Percentiles rank a stretch among this genome's conserved stretches.
phyloP scores from a whole-genome alignment of 805 yeast genomes.

The Candida gorgasii region DNA sequence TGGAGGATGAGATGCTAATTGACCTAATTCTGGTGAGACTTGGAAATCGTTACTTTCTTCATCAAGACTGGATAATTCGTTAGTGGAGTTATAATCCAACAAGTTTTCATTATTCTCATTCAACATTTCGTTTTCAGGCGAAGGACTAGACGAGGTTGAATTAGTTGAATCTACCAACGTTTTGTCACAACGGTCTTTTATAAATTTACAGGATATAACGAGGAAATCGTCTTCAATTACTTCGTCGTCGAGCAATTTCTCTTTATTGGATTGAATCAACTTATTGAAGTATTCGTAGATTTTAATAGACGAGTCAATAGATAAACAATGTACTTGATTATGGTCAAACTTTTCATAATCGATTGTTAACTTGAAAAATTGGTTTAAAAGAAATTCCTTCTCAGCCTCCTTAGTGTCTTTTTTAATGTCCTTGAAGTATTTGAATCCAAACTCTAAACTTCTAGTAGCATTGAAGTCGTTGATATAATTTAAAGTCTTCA shows the following conservation, averaged over 20 bases:
- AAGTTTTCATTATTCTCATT: slow-evolving; percentile 6
- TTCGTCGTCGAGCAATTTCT: slow-evolving; percentile 18
- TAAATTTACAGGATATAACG: slow-evolving; percentile 20
- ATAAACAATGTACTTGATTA: slow-evolving; percentile 36
- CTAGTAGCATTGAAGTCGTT: slow-evolving; percentile 42
- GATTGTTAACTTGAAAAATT: slow-evolving; percentile 6
- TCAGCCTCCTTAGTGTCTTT: neutral
- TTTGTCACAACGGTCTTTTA: slow-evolving; percentile 41
- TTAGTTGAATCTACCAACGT: slow-evolving; percentile 12
- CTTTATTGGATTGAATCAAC: slow-evolving; percentile 23
- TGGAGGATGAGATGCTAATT: neutral
- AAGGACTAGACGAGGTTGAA: slow-evolving; percentile 5
- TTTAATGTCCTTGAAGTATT: neutral
- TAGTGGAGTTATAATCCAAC: slow-evolving; percentile 5
- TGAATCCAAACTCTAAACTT: slow-evolving; percentile 22
- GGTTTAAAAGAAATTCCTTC: slow-evolving; percentile 4
- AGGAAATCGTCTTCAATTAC: slow-evolving; percentile 9
- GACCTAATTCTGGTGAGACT: neutral
- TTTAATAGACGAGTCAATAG: slow-evolving; percentile 48
- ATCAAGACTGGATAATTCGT: slow-evolving; percentile 6
- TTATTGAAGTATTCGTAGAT: slow-evolving; percentile 36
- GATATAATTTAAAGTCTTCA: slow-evolving; percentile 43
- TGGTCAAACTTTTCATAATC: slow-evolving; percentile 40
- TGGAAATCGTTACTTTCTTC: slow-evolving; percentile 5
- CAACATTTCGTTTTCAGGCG: slow-evolving; percentile 14